Evolutionary conservation across 257 asterid genomes (phyloP), one percentile per base, ranked within the genome.

Genomic region (Asclepias syriaca): DNA sequence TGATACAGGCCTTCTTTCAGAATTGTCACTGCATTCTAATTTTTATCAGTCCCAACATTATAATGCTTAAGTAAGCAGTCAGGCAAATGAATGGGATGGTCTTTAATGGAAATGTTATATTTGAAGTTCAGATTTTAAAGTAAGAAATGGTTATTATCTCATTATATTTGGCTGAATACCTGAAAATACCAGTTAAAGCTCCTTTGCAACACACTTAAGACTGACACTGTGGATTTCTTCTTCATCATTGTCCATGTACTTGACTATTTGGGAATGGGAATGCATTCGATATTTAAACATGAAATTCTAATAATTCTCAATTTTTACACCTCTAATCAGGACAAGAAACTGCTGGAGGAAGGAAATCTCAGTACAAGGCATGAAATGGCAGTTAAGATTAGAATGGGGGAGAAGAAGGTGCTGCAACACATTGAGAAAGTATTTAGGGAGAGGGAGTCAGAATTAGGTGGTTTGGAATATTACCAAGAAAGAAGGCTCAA

Each of bases 401-500:
- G 98, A 81, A 75, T 64, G 37, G 99, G 99, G 72, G 99, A 95
- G 86, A 95, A 88, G 77, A 88, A 76, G 85, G 97, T 95, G n/a
- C 72, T 95, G 86, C 89, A 82, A 75, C 95, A 95, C 74, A 86
- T 90, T 11, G 92, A 86, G 55, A 82, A 81, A 21, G 80, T 90
- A 48, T 95, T 95, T 53, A 72, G 72, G 65, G 97, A 84, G 54
- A 87, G 94, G 58, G 99, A 95, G 76, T 1, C 77, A 39, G 94
- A 95, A 84, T 76, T 95, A 56, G 92, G 87, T 79, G 81, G 75
- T 46, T 84, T 95, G 13, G 99, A 95, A 74, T 92, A 95, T 78
- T 87, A 90, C 81, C 98, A 90, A 76, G 98, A 92, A 80, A 86
- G 97, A 75, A 82, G 99, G 85, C 90, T 88, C 57, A 92, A 95